These are phyloP conservation scores for Colletotrichum nymphaeae DNA, from an alignment of 2,329 filamentous ascomycete genomes.

Conservation along the genomic window DNA sequence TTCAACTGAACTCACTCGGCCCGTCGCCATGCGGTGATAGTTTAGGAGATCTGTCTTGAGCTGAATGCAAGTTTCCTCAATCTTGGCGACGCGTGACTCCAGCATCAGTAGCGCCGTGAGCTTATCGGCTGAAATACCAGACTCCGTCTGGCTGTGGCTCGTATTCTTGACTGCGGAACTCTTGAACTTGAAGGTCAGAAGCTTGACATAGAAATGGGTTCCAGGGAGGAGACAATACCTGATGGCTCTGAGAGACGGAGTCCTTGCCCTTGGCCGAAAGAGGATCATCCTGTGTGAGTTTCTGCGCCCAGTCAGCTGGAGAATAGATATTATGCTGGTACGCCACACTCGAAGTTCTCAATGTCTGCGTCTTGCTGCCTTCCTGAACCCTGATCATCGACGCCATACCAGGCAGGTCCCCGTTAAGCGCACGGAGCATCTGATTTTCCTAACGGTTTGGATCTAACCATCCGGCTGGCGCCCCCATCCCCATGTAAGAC, in stretches of 20 bases:
- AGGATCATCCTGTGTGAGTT: not conserved
- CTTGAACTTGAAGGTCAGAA: not conserved
- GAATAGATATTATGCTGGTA: conserved; percentile 5
- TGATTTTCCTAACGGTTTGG: not conserved
- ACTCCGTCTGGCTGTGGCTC: too few relatives aligned
- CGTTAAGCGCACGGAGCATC: not conserved
- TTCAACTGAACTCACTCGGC: too few relatives aligned
- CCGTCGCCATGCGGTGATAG: too few relatives aligned
- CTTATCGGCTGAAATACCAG: too few relatives aligned
- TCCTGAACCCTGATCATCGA: conserved; percentile 3
- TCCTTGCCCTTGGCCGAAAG: not conserved
- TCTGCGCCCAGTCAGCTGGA: conserved; percentile 11
- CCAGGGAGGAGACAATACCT: not conserved
- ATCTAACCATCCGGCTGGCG: too few relatives aligned
- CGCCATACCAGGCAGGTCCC: not conserved
- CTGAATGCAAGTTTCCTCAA: too few relatives aligned
- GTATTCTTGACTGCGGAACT: too few relatives aligned
- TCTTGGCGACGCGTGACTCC: too few relatives aligned
- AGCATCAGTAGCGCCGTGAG: too few relatives aligned
- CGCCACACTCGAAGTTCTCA: conserved; percentile 4
- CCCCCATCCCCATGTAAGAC: too few relatives aligned
- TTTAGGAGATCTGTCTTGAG: too few relatives aligned
- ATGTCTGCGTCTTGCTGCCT: not conserved
- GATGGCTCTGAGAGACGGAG: not conserved
- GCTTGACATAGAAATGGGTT: not conserved